Conservation (phyloP, 2,329 filamentous ascomycete genomes). For the Penicillium brevicompactum region DNA sequence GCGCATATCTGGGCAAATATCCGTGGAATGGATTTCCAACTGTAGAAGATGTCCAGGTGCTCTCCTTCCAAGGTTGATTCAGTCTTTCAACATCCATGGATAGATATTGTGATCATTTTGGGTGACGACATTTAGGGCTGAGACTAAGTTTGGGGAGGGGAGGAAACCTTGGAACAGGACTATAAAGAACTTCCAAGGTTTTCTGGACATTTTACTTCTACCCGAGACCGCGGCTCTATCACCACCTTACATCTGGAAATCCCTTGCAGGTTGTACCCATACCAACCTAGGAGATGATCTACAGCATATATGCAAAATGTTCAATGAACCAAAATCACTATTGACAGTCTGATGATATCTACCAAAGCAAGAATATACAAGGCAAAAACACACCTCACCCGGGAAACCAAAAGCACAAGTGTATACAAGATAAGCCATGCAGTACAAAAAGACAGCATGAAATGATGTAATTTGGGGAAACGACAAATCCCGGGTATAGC, state of each 20-base stretch:
- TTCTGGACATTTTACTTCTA: too few relatives aligned
- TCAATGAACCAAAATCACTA: neutral
- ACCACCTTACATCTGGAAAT: too few relatives aligned
- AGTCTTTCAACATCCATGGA: neutral
- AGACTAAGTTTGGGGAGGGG: neutral
- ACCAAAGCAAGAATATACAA: slow-evolving; percentile 6
- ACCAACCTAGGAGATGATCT: neutral
- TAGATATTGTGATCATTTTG: neutral
- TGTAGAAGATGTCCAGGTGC: too few relatives aligned
- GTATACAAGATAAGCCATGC: slow-evolving; percentile 10
- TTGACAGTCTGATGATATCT: slow-evolving; percentile 9
- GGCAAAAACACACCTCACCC: slow-evolving; percentile 16
- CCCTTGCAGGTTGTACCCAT: neutral
- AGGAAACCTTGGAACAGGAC: neutral
- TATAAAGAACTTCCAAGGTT: neutral
- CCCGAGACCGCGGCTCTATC: too few relatives aligned
- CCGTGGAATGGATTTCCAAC: too few relatives aligned
- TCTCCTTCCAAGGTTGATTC: too few relatives aligned
- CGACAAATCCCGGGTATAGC: slow-evolving; percentile 29
- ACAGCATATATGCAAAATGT: neutral
- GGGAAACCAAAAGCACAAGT: slow-evolving; percentile 11
- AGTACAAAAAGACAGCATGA: neutral
- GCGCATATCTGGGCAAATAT: too few relatives aligned
- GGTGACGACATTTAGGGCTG: neutral
- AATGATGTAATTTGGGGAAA: slow-evolving; percentile 14